Percentiles rank a stretch among this genome's conserved stretches.
Conservation (phyloP, 257 asterid species). For the Lavandula angustifolia region DNA sequence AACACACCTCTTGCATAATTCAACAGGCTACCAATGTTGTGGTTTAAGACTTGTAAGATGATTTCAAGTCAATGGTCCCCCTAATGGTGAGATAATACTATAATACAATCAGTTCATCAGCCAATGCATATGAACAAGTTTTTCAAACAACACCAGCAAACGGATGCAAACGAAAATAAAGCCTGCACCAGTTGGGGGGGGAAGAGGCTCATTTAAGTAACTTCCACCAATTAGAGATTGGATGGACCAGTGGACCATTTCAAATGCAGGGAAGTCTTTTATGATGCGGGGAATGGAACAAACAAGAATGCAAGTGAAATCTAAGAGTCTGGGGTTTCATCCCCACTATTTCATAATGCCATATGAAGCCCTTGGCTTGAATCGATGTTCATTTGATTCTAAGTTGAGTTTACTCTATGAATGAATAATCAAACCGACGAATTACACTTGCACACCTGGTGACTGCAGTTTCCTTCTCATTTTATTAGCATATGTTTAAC, state of each 20-base stretch:
- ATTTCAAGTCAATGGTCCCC: background rate
- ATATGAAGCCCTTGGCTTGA: background rate
- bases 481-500: background rate
- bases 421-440: background rate
- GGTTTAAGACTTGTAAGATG: background rate
- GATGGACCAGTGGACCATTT: conserved; percentile 17
- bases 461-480: background rate
- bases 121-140: background rate
- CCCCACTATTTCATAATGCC: background rate
- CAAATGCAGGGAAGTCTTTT: background rate
- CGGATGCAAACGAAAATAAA: background rate
- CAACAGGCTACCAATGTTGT: background rate
- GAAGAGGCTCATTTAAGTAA: conserved; percentile 3
- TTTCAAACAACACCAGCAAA: background rate
- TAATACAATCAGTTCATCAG: conserved; percentile 2
- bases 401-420: background rate
- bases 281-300: background rate
- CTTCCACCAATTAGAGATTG: conserved; percentile 12
- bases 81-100: background rate
- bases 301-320: background rate
- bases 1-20: background rate
- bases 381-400: background rate
- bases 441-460: background rate
- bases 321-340: background rate
- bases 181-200: background rate